Conservation (phyloP, 169 alveolate species). For the Plasmodium malariae region DNA sequence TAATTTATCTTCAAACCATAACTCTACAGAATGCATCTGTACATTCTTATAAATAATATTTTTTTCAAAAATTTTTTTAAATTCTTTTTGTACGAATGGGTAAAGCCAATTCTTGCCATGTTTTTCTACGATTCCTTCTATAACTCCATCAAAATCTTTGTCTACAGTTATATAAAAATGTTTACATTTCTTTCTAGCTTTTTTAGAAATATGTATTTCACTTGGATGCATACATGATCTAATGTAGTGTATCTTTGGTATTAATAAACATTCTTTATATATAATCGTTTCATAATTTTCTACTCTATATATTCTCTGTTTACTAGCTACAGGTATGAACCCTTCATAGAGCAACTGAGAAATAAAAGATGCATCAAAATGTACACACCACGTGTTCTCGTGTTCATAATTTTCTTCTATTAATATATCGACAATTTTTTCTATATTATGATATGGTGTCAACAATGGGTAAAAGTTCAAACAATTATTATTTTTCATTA, state of each 20-base stretch:
- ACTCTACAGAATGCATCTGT: slow-evolving; percentile 82
- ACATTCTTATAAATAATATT: slow-evolving; percentile 32
- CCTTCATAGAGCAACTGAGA: slow-evolving; percentile 77
- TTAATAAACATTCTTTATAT: slow-evolving; percentile 28
- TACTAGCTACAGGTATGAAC: slow-evolving; percentile 81
- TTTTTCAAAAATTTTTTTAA: slow-evolving; percentile 78
- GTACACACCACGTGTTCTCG: slow-evolving; percentile 84
- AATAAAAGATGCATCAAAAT: slow-evolving; percentile 79
- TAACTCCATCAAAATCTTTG: slow-evolving; percentile 80
- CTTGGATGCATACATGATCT: slow-evolving; percentile 79
- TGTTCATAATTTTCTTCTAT: slow-evolving; percentile 60
- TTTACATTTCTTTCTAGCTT: slow-evolving; percentile 72
- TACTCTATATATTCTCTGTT: slow-evolving; percentile 13
- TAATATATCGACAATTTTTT: slow-evolving; percentile 44
- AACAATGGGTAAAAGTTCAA: slow-evolving; percentile 71
- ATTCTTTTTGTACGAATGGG: slow-evolving; percentile 80
- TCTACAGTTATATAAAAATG: slow-evolving; percentile 77
- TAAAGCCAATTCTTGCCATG: slow-evolving; percentile 87
- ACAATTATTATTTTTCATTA: slow-evolving; percentile 34
- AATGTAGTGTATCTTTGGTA: slow-evolving; percentile 81
- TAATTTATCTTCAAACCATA: slow-evolving; percentile 78
- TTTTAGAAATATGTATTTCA: slow-evolving; percentile 77
- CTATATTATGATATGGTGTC: slow-evolving; percentile 77
- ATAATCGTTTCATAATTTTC: slow-evolving; percentile 34
- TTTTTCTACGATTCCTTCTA: slow-evolving; percentile 80